Conservation (phyloP, 2,329 filamentous ascomycete genomes). For the Colletotrichum tropicicola region DNA sequence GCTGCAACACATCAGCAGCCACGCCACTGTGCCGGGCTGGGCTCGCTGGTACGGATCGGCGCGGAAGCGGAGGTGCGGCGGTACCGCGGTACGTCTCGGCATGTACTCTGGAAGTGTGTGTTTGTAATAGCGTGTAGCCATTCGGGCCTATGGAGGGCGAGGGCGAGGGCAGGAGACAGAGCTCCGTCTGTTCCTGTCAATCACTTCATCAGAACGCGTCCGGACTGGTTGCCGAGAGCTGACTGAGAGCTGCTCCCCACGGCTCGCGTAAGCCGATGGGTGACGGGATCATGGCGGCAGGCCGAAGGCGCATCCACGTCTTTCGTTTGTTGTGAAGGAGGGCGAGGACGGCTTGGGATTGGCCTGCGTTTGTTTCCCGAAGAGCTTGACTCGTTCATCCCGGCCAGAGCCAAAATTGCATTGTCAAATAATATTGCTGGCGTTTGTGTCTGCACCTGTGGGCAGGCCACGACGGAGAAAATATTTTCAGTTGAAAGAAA, state of each 20-base stretch:
- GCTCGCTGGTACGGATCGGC: neutral
- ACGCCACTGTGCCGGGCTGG: slow-evolving; percentile 16
- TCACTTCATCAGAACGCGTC: slow-evolving; percentile 11
- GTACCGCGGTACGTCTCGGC: slow-evolving; percentile 15
- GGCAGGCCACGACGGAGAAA: slow-evolving; percentile 7
- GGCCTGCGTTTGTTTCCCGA: neutral
- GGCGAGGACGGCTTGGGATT: slow-evolving; percentile 16
- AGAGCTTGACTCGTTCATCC: slow-evolving; percentile 24
- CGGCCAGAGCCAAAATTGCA: slow-evolving; percentile 1
- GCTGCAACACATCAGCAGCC: slow-evolving; percentile 8
- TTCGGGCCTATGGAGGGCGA: neutral
- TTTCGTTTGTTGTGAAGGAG: slow-evolving; percentile 18
- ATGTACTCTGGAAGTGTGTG: neutral
- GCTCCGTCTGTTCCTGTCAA: slow-evolving; percentile 14
- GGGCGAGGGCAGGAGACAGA: neutral
- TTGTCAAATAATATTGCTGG: slow-evolving; percentile 3
- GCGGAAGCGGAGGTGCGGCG: slow-evolving; percentile 17
- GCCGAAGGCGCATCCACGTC: neutral
- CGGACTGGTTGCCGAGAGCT: slow-evolving; percentile 14
- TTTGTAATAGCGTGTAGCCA: neutral
- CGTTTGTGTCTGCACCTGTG: neutral
- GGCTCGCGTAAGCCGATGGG: slow-evolving; percentile 12
- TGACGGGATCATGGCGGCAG: slow-evolving; percentile 4
- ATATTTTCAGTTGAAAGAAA: neutral
- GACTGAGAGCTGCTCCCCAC: slow-evolving; percentile 7